These are phyloP conservation scores for Xylariaceae sp. DNA, from an alignment of 2,329 filamentous ascomycete species.

Conservation along the genomic window DNA sequence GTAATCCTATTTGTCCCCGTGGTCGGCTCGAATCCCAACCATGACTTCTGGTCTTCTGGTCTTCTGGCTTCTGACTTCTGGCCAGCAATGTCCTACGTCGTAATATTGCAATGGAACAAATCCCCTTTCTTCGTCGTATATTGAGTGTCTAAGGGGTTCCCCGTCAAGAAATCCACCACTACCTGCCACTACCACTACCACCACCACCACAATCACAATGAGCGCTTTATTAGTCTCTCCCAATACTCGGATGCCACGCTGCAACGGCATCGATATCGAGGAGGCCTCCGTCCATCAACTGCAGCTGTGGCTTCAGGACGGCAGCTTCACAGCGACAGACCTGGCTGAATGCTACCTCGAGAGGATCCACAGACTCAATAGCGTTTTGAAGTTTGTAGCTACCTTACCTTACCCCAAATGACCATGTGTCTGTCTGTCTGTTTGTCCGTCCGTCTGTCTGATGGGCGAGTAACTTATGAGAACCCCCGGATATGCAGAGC, in stretches of 20 bases:
- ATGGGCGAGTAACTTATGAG: not conserved
- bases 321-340: slow-evolving; percentile 10
- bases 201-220: not conserved
- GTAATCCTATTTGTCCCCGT: not conserved
- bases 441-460: not conserved
- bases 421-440: not conserved
- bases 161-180: no score
- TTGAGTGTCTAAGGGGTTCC: no score
- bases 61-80: no score
- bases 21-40: not conserved
- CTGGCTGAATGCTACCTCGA: slow-evolving; percentile 15
- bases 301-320: slow-evolving; percentile 11
- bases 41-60: not conserved
- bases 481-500: slow-evolving; percentile 34
- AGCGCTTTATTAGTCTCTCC: not conserved
- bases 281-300: slow-evolving; percentile 17
- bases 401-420: not conserved
- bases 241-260: slow-evolving; percentile 8
- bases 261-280: slow-evolving; percentile 16
- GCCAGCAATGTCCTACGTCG: not conserved
- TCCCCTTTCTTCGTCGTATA: not conserved
- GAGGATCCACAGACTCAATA: slow-evolving; percentile 11
- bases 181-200: no score
- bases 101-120: not conserved
- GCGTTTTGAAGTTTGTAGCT: slow-evolving; percentile 6